A percentile compares a stretch with the other conserved stretches of the same genome.
Conservation (phyloP, 2,329 filamentous ascomycete species). For the Fusarium staphyleae region DNA sequence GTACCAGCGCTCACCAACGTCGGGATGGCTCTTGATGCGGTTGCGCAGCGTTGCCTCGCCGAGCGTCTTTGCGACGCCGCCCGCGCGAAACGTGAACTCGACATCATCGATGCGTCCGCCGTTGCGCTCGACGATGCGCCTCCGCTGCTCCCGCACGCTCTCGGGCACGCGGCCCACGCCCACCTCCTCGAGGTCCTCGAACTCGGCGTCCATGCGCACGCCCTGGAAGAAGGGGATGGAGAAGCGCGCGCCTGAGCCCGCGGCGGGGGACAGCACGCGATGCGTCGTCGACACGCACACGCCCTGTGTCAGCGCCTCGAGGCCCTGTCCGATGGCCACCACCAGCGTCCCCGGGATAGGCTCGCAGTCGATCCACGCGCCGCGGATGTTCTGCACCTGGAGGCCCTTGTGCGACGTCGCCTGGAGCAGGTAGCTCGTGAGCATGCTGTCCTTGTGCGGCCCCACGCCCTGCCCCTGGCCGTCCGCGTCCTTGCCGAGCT, state of each 20-base stretch:
- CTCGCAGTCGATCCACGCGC: slow-evolving; percentile 83
- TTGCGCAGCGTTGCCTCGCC: slow-evolving; percentile 88
- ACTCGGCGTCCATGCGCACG: slow-evolving; percentile 78
- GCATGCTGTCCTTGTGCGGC: slow-evolving; percentile 86
- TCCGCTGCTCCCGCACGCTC: slow-evolving; percentile 67
- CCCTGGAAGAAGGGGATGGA: slow-evolving; percentile 91
- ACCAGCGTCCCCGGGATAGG: slow-evolving; percentile 80
- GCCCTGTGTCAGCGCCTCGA: slow-evolving; percentile 84
- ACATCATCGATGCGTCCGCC: slow-evolving; percentile 73
- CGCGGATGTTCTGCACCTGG: slow-evolving; percentile 81
- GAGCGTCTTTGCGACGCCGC: slow-evolving; percentile 69
- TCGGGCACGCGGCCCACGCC: slow-evolving; percentile 67
- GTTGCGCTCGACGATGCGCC: slow-evolving; percentile 62
- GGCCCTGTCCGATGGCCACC: slow-evolving; percentile 85
- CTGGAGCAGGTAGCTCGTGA: slow-evolving; percentile 82
- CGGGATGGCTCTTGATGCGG: slow-evolving; percentile 83
- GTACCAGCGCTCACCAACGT: slow-evolving; percentile 85
- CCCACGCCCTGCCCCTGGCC: slow-evolving; percentile 69
- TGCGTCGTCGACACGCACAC: slow-evolving; percentile 86
- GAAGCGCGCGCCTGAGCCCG: slow-evolving; percentile 75
- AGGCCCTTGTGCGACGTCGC: slow-evolving; percentile 77
- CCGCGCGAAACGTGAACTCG: slow-evolving; percentile 83
- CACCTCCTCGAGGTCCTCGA: slow-evolving; percentile 74
- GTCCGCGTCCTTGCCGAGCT: slow-evolving; percentile 57
- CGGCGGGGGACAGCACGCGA: slow-evolving; percentile 76